These are phyloP conservation scores for Eimeria necatrix DNA, from an alignment of 169 alveolate genomes.

Conservation along the genomic window DNA sequence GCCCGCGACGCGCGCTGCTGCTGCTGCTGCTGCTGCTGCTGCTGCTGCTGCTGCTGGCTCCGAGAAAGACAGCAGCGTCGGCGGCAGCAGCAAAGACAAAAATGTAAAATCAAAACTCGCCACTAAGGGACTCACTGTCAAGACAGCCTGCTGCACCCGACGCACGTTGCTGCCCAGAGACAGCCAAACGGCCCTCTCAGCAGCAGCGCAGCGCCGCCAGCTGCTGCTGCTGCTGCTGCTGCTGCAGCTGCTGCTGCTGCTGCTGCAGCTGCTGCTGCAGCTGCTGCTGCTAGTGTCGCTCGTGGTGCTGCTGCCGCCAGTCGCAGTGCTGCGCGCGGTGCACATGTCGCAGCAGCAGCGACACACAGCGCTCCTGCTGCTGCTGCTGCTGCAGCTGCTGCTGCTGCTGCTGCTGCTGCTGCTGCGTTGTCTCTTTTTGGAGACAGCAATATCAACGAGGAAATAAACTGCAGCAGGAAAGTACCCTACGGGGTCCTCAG, in stretches of 20 bases:
- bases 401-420: background rate
- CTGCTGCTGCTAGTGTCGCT: background rate
- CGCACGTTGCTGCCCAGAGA: background rate
- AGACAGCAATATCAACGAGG: background rate
- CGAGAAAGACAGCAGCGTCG: background rate
- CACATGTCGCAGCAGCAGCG: background rate
- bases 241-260: background rate
- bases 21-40: background rate
- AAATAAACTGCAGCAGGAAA: background rate
- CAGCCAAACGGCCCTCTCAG: background rate
- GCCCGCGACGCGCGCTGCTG: background rate
- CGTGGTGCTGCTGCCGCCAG: background rate
- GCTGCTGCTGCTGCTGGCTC: background rate
- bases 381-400: background rate
- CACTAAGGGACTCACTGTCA: background rate
- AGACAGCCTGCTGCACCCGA: slow-evolving; percentile 14
- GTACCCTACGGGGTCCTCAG: background rate
- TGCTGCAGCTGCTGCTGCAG: background rate
- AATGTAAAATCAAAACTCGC: background rate
- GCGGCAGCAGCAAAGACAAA: slow-evolving; percentile 1
- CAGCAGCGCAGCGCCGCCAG: background rate
- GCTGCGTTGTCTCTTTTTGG: background rate
- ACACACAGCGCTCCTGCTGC: background rate
- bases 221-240: background rate
- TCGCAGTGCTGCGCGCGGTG: too few species aligned